Percentiles rank a stretch among this genome's conserved stretches.
Conservation (phyloP, 2,329 filamentous ascomycete species). For the Ophiosphaerella narmari region DNA sequence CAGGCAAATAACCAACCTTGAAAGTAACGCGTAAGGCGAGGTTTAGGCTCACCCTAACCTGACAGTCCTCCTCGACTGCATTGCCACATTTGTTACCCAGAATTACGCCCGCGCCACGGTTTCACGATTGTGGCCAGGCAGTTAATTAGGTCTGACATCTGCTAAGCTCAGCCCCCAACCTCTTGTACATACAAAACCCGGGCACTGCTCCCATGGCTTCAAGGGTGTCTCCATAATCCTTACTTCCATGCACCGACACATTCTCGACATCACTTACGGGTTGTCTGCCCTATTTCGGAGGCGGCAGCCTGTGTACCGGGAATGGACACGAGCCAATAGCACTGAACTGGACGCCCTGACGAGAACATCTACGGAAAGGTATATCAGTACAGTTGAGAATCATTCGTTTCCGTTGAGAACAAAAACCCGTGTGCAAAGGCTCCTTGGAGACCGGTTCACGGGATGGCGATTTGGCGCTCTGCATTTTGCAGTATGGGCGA, state of each 20-base stretch:
- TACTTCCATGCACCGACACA: neutral
- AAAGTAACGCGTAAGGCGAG: no score
- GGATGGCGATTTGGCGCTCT: slow-evolving; percentile 22
- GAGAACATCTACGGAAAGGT: neutral
- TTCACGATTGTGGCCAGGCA: neutral
- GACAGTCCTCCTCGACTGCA: no score
- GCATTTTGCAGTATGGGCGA: slow-evolving; percentile 10
- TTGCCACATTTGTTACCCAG: neutral
- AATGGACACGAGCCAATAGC: neutral
- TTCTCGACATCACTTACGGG: neutral
- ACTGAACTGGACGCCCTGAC: slow-evolving; percentile 1
- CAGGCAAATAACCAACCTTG: neutral
- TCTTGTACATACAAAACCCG: no score
- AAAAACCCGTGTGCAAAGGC: neutral
- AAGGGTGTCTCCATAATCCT: neutral
- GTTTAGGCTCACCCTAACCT: no score
- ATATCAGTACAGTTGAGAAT: neutral
- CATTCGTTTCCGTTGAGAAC: neutral
- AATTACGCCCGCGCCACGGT: neutral
- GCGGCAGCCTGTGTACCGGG: neutral
- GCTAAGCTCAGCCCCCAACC: no score
- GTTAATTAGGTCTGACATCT: no score
- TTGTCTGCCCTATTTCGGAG: neutral
- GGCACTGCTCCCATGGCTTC: neutral
- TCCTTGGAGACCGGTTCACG: slow-evolving; percentile 8